Percentiles rank a stretch among this genome's conserved stretches.
Evolutionary conservation across 1,284 basidiomycete species (phyloP).

Genomic region (Ganoderma lingzhi): DNA sequence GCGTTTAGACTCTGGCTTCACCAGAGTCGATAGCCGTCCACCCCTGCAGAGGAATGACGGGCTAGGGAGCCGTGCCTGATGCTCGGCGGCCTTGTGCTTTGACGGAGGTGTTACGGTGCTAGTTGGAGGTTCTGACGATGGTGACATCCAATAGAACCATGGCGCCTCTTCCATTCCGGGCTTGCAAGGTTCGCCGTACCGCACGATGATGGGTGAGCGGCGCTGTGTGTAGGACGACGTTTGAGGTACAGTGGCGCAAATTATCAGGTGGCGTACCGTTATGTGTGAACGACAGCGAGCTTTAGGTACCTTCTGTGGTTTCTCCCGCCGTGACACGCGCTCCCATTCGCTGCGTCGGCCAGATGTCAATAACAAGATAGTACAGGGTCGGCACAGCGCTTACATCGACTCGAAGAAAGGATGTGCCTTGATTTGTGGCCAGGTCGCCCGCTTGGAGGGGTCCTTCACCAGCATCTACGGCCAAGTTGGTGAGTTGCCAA

Average conservation of each 20-base stretch:
- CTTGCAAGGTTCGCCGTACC: conserved; percentile 8
- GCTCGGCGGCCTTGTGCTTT: neutral
- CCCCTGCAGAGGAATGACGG: neutral
- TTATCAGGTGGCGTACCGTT: neutral
- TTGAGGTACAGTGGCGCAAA: neutral
- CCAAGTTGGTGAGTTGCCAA: neutral
- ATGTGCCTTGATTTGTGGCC: conserved; percentile 1
- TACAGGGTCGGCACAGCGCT: neutral
- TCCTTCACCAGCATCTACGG: conserved; percentile 1
- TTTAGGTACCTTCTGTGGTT: neutral
- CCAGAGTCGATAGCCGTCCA: neutral
- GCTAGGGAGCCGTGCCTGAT: neutral
- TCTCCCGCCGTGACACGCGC: neutral
- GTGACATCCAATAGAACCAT: conserved; percentile 5
- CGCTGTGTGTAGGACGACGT: neutral
- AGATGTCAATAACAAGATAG: neutral
- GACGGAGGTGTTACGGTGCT: neutral
- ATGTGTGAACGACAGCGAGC: neutral
- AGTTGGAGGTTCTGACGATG: neutral
- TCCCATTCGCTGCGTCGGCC: neutral
- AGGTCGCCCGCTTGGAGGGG: neutral
- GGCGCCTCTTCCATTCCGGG: neutral
- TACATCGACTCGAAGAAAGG: neutral
- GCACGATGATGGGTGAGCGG: neutral
- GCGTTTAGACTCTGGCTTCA: neutral